These are phyloP conservation scores for Akanthomyces muscarius DNA, from an alignment of 2,329 filamentous ascomycete genomes.

Conservation along the genomic window DNA sequence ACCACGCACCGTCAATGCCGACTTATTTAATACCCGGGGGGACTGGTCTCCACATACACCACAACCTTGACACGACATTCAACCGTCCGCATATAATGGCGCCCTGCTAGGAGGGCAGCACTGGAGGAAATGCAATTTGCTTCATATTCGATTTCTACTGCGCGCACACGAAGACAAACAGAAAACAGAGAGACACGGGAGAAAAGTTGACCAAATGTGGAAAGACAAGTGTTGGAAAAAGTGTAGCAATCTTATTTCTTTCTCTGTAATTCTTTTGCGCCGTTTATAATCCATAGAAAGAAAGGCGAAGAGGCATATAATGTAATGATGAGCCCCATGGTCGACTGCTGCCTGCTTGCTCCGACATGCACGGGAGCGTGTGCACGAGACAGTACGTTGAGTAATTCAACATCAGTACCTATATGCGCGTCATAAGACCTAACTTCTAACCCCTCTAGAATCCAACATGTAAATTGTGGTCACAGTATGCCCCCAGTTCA, in stretches of 20 bases:
- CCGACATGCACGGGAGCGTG: neutral
- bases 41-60: constrained; percentile 1
- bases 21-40: constrained; percentile 11
- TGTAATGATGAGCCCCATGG: neutral
- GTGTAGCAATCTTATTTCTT: neutral
- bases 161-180: neutral
- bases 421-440: too few relatives aligned
- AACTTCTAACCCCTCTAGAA: too few relatives aligned
- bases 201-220: neutral
- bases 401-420: neutral
- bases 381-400: neutral
- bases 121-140: neutral
- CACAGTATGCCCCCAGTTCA: too few relatives aligned
- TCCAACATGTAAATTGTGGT: too few relatives aligned
- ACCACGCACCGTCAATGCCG: constrained; percentile 12
- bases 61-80: constrained; percentile 12
- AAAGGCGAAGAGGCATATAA: neutral
- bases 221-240: constrained; percentile 6
- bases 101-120: neutral
- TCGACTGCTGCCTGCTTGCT: neutral
- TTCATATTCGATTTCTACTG: neutral
- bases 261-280: neutral
- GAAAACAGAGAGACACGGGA: neutral
- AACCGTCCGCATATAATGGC: constrained; percentile 10
- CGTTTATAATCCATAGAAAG: neutral